phyloP scores from a whole-genome alignment of 78 protist species.

The Cavenderia fasciculata region DNA sequence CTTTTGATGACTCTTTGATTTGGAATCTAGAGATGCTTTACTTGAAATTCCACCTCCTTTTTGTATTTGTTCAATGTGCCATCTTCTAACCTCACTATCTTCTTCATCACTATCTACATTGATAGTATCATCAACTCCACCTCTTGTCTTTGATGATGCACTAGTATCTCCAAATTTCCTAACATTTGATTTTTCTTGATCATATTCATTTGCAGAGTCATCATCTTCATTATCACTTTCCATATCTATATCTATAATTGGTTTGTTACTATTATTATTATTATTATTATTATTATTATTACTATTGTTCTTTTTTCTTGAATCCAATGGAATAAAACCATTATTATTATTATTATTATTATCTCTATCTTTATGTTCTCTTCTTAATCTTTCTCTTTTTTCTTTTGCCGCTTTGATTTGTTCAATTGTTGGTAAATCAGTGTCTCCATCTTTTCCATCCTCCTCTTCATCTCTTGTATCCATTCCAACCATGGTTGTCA shows the following conservation, averaged over 20 bases:
- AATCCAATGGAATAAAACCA: constrained; percentile 8
- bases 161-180: constrained; percentile 36
- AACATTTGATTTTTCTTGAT: neutral
- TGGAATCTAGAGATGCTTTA: neutral
- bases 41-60: constrained; percentile 62
- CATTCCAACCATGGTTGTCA: neutral
- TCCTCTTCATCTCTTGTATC: constrained; percentile 16
- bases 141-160: neutral
- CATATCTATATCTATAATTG: too few relatives aligned
- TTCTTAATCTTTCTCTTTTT: constrained; percentile 43
- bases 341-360: neutral
- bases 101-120: constrained; percentile 16
- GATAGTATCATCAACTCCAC: neutral
- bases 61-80: constrained; percentile 39
- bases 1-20: constrained; percentile 21
- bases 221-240: constrained; percentile 35
- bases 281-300: too few relatives aligned
- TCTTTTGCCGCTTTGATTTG: constrained; percentile 53
- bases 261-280: too few relatives aligned
- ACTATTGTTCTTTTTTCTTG: neutral
- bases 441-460: neutral
- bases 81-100: constrained; percentile 35
- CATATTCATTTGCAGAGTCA: neutral
- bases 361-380: constrained; percentile 3
- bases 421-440: constrained; percentile 12